These are phyloP conservation scores for Puccinia horiana DNA, from an alignment of 1,284 basidiomycete genomes.

Conservation along the genomic window DNA sequence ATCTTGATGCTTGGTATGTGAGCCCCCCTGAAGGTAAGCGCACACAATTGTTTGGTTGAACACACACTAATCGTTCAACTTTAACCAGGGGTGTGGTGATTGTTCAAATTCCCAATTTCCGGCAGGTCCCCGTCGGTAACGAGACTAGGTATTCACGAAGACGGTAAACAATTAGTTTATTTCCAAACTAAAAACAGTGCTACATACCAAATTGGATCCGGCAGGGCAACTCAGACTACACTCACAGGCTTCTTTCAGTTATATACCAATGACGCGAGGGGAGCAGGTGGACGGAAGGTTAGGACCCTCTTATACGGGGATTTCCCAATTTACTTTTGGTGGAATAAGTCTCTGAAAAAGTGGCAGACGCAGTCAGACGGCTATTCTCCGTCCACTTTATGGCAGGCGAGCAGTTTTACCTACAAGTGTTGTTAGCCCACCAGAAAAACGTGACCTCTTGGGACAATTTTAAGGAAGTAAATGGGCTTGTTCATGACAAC, in stretches of 20 bases:
- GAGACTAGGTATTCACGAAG: background rate
- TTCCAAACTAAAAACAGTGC: background rate
- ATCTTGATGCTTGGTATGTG: too few relatives aligned
- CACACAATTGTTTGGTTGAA: too few relatives aligned
- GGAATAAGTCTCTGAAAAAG: background rate
- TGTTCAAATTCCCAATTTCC: background rate
- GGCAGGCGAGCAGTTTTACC: too few relatives aligned
- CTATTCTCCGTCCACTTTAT: too few relatives aligned
- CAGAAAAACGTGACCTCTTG: too few relatives aligned
- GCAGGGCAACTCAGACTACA: background rate
- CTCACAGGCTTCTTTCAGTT: background rate
- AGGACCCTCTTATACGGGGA: background rate
- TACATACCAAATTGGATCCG: background rate
- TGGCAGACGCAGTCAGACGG: slow-evolving; percentile 59
- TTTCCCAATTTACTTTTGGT: background rate
- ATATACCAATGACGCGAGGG: background rate
- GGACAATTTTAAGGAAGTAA: too few relatives aligned
- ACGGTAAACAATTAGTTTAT: background rate
- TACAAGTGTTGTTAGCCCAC: too few relatives aligned
- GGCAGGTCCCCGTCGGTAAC: background rate
- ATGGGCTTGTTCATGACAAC: too few relatives aligned
- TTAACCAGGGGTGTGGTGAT: background rate
- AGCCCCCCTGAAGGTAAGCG: too few relatives aligned
- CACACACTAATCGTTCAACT: too few relatives aligned
- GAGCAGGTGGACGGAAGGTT: background rate